Conservation (phyloP, 768 basidiomycete genomes). For the Suillus clintonianus region DNA sequence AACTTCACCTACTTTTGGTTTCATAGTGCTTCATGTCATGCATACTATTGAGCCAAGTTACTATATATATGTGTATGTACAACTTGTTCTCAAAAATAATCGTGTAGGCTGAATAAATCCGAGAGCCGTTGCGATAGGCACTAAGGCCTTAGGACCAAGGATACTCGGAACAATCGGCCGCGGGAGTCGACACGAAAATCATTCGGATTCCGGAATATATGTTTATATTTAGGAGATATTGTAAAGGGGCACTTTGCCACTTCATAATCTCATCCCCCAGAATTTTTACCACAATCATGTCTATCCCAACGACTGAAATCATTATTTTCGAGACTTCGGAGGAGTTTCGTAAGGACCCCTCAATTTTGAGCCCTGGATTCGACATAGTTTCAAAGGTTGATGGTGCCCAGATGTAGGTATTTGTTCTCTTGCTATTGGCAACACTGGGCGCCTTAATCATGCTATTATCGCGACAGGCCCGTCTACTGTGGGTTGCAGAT, state of each 20-base stretch:
- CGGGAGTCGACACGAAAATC: neutral
- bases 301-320: constrained; percentile 24
- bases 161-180: too few relatives aligned
- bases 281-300: constrained; percentile 6
- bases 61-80: too few relatives aligned
- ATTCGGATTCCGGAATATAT: neutral
- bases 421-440: neutral
- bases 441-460: neutral
- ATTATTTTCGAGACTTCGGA: constrained; percentile 18
- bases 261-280: too few relatives aligned
- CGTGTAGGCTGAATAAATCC: too few relatives aligned
- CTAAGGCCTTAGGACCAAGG: too few relatives aligned
- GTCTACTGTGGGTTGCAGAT: constrained; percentile 21
- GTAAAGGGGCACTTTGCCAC: neutral
- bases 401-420: constrained; percentile 15
- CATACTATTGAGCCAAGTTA: too few relatives aligned
- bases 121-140: too few relatives aligned
- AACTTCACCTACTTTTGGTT: too few relatives aligned
- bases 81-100: too few relatives aligned
- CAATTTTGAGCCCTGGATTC: constrained; percentile 2
- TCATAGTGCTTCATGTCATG: too few relatives aligned
- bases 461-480: constrained; percentile 12
- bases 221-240: neutral
- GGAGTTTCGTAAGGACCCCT: constrained; percentile 7
- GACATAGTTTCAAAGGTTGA: constrained; percentile 8